Evolutionary conservation across 1,284 basidiomycete genomes (phyloP).

Genomic region (Ganoderma multipileum): DNA sequence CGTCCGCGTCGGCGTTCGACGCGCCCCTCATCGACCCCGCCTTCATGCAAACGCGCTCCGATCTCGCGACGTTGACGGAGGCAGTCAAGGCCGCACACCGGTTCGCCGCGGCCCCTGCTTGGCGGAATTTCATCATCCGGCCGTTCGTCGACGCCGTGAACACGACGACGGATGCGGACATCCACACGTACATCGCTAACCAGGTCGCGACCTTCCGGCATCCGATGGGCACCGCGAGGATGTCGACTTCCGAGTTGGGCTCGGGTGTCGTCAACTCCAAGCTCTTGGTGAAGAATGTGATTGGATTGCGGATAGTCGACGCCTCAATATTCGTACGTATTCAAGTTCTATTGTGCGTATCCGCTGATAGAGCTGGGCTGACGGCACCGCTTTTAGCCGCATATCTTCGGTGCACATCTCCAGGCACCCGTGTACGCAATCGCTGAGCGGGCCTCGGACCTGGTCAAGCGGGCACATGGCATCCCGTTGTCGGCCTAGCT

Average conservation of each 20-base stretch:
- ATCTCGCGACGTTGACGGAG: conserved; percentile 26
- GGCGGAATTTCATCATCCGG: conserved; percentile 16
- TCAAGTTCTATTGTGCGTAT: not conserved
- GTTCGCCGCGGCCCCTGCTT: conserved; percentile 29
- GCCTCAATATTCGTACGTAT: not conserved
- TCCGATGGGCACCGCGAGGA: conserved; percentile 25
- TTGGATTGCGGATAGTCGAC: not conserved
- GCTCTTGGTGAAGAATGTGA: not conserved
- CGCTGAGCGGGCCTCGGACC: conserved; percentile 33
- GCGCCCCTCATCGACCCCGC: conserved; percentile 32
- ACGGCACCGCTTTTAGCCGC: conserved; percentile 22
- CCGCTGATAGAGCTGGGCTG: not conserved
- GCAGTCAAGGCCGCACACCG: conserved; percentile 22
- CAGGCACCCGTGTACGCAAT: conserved; percentile 33
- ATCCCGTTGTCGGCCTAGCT: not conserved
- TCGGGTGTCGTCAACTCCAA: conserved; percentile 37
- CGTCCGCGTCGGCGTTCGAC: conserved; percentile 29
- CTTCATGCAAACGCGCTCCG: conserved; percentile 28
- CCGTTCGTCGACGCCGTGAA: not conserved
- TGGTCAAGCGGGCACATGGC: conserved; percentile 27
- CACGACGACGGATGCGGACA: conserved; percentile 17
- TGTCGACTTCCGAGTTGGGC: conserved; percentile 12
- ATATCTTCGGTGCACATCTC: conserved; percentile 32
- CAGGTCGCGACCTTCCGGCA: conserved; percentile 11
- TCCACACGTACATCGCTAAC: conserved; percentile 17